A percentile compares a stretch with the other conserved stretches of the same genome.
phyloP scores from a whole-genome alignment of 306 rosid genomes.

The Rosa chinensis region DNA sequence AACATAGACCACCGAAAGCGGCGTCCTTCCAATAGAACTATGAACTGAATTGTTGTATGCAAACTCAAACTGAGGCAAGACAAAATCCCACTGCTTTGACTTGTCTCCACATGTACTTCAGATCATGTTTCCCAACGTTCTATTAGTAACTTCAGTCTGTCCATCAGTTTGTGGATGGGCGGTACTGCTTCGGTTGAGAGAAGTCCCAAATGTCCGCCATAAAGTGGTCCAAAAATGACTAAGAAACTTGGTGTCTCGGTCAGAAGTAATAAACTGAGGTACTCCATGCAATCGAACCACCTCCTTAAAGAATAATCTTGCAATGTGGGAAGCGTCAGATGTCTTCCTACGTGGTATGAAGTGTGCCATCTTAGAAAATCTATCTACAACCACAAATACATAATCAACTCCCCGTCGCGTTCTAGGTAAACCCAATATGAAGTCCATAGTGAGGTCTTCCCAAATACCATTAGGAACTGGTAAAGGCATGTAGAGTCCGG shows the following conservation, averaged over 20 bases:
- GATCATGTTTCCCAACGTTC: background rate
- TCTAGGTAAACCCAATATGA: background rate
- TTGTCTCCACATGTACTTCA: background rate
- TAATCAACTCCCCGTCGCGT: background rate
- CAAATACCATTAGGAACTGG: background rate
- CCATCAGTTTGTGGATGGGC: background rate
- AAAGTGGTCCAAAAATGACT: background rate
- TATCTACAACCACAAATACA: background rate
- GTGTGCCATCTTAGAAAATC: background rate
- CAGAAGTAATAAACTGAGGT: background rate
- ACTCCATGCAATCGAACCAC: background rate
- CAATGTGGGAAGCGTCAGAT: background rate
- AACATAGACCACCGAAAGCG: background rate
- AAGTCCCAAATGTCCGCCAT: background rate
- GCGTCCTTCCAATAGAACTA: background rate
- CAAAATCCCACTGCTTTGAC: too few relatives aligned
- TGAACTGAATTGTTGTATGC: background rate
- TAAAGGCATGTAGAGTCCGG: background rate
- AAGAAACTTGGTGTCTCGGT: background rate
- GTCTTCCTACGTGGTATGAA: background rate
- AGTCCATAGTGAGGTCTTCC: background rate
- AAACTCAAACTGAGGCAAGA: too few relatives aligned
- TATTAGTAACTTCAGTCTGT: background rate
- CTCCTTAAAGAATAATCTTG: background rate
- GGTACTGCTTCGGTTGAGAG: background rate